A percentile compares a stretch with the other conserved stretches of the same genome.
Conservation (phyloP, 2,329 filamentous ascomycete genomes). For the Phialophora verrucosa region DNA sequence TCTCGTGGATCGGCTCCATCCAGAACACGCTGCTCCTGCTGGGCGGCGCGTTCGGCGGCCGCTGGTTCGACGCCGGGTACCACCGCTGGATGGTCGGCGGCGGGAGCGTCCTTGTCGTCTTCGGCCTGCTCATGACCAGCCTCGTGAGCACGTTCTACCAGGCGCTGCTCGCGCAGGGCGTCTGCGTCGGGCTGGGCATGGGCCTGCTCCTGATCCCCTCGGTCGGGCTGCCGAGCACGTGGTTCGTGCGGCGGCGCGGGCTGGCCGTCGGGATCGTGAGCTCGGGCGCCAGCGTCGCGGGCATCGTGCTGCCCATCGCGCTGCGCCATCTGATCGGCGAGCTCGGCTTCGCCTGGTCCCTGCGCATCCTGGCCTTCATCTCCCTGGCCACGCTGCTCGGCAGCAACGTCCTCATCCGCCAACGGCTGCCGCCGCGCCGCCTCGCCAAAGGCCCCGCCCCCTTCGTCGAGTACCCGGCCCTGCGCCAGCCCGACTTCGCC, state of each 20-base stretch:
- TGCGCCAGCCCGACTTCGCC: neutral
- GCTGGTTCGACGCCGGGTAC: neutral
- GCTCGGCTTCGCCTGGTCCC: neutral
- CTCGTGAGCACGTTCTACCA: neutral
- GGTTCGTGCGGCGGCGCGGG: neutral
- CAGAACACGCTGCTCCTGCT: neutral
- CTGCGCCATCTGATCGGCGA: neutral
- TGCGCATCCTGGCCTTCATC: neutral
- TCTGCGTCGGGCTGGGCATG: neutral
- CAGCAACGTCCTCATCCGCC: neutral
- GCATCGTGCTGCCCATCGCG: neutral
- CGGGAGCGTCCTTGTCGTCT: neutral
- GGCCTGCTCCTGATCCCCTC: neutral
- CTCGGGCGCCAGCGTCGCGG: neutral
- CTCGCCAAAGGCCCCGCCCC: neutral
- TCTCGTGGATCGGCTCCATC: conserved; percentile 3
- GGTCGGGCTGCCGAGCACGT: neutral
- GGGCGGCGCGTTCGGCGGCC: neutral
- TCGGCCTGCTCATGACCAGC: conserved; percentile 2
- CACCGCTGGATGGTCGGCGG: neutral
- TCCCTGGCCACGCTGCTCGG: neutral
- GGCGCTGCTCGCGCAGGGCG: neutral
- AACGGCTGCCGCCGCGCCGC: neutral
- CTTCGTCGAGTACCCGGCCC: neutral
- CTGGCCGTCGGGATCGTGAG: neutral